Base-by-base conservation (phyloP, 164 flowering plant species). In the Stephania japonica region DNA sequence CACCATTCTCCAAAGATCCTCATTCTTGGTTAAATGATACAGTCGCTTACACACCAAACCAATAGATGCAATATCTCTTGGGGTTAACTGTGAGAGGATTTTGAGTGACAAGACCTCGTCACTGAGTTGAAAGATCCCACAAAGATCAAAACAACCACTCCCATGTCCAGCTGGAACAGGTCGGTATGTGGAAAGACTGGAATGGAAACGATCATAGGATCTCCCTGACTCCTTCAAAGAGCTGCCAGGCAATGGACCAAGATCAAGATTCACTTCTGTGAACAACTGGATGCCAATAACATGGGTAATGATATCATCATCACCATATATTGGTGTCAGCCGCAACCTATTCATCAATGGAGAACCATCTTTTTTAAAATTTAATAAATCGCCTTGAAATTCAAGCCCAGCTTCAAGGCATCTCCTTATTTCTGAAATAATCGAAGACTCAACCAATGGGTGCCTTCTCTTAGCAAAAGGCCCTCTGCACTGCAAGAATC, bases 391-490 rank as follows among this genome's bases (percentile, higher is more conserved):
- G 10, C 98, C 97, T 77, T 87, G 90, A 79, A 91, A 93, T 75
- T 90, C 95, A 79, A 85, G 78, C 63, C 98, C 98, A 75, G 86
- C 90, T 18, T 90, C 92, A 23, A 90, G 87, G 74, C 95, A 93
- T 87, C 87, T 86, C 77, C 86, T 79, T 26, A 93, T 91, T 81
- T 93, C 90, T 59, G 95, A 79, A 77, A 91, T 90, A 14, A 91
- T 89, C 7, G 87, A 32, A 18, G 91, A 87, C 73, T 93, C 93
- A 75, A 91, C 98, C 75, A 89, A 77, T 11, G 97, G 92, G 77
- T 93, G 98, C 80, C 98, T 88, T 83, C 97, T 87, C 83, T 91
- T 92, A 61, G 98, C 97, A 85, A 87, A 90, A 65, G 98, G 98
- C 18, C 97, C 97, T 82, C 97, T 82, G 78, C 85, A 91, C 75